Evolutionary conservation across 192 early-diverging fungal species (phyloP), one percentile per base, ranked within the genome.

Genomic region (Coemansia sp.): DNA sequence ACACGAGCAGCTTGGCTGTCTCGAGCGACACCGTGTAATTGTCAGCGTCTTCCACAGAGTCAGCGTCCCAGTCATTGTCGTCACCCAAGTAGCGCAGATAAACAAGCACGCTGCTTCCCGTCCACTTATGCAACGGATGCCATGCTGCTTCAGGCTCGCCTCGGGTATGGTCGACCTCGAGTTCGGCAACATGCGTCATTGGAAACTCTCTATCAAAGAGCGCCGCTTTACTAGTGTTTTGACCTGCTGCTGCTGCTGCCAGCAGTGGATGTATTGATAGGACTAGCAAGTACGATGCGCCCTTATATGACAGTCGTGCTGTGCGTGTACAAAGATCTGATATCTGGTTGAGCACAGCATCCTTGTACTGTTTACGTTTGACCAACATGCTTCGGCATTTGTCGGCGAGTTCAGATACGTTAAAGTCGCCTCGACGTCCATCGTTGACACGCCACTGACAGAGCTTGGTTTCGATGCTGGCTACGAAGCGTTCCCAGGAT

Each of bases 41-140:
- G 22, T 53, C 53, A 22, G 56, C 32, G 11, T 15, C 24, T 14
- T 34, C 26, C 4, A 52, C 9, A 58, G 67, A 29, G 43, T 55
- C 47, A 19, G 34, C 29, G 19, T 38, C 51, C 55, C 51, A 58
- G 24, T 37, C 39, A 18, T 37, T 32, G 26, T 55, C 53, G 19
- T 73, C 70, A 36, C 59, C 59, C 20, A 55, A 19, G 25, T 73
- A 73, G 11, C 52, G 55, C 10, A 85, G 48, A 37, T 84, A 73
- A 8, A 89, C 58, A n/a, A 89, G 65, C 11, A 62, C 64, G 18
- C 62, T 69, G 27, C 73, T 43, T 9, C 75, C 82, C 4, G 85
- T 82, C 85, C 85, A 87, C n/a, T 83, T 80, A 56, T 89, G 87
- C 42, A 89, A 67, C 32, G 67, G 70, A 28, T 87, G 81, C 66